Percentiles rank a stretch among this genome's conserved stretches.
phyloP scores from a whole-genome alignment of 495 filamentous ascomycete genomes.

The Aspergillus taichungensis region DNA sequence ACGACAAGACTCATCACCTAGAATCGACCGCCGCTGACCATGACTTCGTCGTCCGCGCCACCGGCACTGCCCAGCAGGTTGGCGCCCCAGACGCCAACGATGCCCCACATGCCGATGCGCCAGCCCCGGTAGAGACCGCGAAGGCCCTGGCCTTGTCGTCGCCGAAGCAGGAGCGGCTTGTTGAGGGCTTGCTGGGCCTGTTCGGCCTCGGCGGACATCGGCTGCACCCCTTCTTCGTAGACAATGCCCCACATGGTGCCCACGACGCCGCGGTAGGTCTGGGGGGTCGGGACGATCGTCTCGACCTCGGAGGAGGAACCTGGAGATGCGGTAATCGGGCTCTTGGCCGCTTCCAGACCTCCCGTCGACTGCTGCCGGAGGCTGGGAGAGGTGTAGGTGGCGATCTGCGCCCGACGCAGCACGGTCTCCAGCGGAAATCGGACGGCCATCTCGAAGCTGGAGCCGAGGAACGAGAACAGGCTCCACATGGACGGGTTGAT shows the following conservation, averaged over 20 bases:
- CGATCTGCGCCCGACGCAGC: slow-evolving; percentile 75
- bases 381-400: slow-evolving; percentile 44
- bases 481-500: slow-evolving; percentile 73
- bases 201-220: slow-evolving; percentile 22
- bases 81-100: slow-evolving; percentile 80
- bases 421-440: slow-evolving; percentile 89
- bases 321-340: slow-evolving; percentile 25
- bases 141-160: slow-evolving; percentile 66
- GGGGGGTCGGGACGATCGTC: slow-evolving; percentile 58
- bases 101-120: slow-evolving; percentile 92
- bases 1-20: slow-evolving; percentile 6
- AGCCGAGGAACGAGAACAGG: slow-evolving; percentile 65
- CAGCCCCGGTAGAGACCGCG: slow-evolving; percentile 86
- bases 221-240: slow-evolving; percentile 64
- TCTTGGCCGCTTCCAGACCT: slow-evolving; percentile 9
- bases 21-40: slow-evolving; percentile 30
- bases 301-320: slow-evolving; percentile 43
- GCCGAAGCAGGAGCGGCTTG: slow-evolving; percentile 33
- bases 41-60: slow-evolving; percentile 27
- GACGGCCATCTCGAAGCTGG: slow-evolving; percentile 69
- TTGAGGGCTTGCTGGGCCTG: slow-evolving; percentile 25
- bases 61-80: slow-evolving; percentile 46
- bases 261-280: slow-evolving; percentile 65
- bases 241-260: slow-evolving; percentile 85
- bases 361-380: slow-evolving; percentile 50